Base-by-base conservation (phyloP, 768 basidiomycete genomes). In the Epithele typhae region DNA sequence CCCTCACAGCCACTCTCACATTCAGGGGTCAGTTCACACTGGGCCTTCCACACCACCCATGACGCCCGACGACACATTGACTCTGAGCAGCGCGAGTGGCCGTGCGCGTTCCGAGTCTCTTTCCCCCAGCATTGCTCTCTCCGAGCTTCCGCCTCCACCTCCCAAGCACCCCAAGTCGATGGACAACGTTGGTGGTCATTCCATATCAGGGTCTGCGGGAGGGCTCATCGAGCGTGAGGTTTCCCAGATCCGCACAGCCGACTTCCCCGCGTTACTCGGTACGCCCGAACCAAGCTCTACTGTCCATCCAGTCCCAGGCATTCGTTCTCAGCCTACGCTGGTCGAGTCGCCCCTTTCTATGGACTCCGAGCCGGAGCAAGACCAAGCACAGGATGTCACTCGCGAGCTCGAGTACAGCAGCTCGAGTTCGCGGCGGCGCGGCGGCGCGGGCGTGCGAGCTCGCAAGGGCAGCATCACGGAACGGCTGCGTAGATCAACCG, bases 1-100 rank as follows among this genome's bases (percentile, higher is more conserved):
- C 42, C 23, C 45, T 2, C 49, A 54, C 42, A 19, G 41, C 8
- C 49, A 54, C 42, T 37, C 48, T 1, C 46, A 38, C 23, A 45
- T 40, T 17, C 51, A 45, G 32, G 33, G 40, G 35, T 51, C 51
- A 7, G 42, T 37, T 3, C 57, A 51, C 23, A 38, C 45, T 1
- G 48, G 24, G 17, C 50, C 30, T 32, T n/a, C 53, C 9, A 60
- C 59, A 5, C 61, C 61, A 37, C 59, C 61, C 2, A 62, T 62
- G 61, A 62, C 61, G 4, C 61, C 61, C 3, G 61, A 62, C 49
- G 61, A 62, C 44, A 60, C 57, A 8, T 37, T 60, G 32, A 62
- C 56, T 38, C 34, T 43, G 24, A 55, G 53, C 38, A 59, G 60
- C 46, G 46, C 37, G 5, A 58, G 54, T 21, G 49, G 49, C 21